phyloP scores from a whole-genome alignment of 2,329 filamentous ascomycete genomes.

The Blastomyces silverae region DNA sequence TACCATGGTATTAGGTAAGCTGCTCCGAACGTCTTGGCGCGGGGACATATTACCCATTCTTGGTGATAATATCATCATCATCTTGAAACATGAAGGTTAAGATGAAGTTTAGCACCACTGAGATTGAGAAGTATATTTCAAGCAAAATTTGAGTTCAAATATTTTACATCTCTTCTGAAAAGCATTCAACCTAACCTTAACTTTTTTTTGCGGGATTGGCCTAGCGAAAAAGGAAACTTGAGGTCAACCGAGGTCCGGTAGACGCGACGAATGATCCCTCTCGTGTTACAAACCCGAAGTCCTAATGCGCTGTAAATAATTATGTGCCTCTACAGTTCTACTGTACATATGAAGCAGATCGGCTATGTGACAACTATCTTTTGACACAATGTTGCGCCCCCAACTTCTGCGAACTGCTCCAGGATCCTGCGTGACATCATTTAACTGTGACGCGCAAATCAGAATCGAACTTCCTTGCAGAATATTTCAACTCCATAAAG shows the following conservation, averaged over 20 bases:
- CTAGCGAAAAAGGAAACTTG: not conserved
- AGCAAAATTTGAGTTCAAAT: not conserved
- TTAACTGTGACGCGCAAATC: not conserved
- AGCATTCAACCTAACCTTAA: not conserved
- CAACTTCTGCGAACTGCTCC: not conserved
- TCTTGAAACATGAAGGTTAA: too few species aligned
- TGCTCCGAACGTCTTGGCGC: not conserved
- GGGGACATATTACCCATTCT: not conserved
- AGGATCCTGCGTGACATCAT: not conserved
- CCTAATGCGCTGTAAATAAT: not conserved
- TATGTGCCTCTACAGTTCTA: not conserved
- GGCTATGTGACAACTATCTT: not conserved
- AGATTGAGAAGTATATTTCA: not conserved
- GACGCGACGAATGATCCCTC: not conserved
- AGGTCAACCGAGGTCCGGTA: not conserved
- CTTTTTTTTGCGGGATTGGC: not conserved
- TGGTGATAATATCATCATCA: too few species aligned
- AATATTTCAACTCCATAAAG: not conserved
- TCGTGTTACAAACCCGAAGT: not conserved
- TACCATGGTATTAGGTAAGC: constrained; percentile 2
- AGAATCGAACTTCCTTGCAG: not conserved
- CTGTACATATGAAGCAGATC: not conserved
- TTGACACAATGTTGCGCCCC: not conserved
- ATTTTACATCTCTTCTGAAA: not conserved
- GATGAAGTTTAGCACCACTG: not conserved